Conservation (phyloP, 2,329 filamentous ascomycete species). For the Thielaviopsis musarum region DNA sequence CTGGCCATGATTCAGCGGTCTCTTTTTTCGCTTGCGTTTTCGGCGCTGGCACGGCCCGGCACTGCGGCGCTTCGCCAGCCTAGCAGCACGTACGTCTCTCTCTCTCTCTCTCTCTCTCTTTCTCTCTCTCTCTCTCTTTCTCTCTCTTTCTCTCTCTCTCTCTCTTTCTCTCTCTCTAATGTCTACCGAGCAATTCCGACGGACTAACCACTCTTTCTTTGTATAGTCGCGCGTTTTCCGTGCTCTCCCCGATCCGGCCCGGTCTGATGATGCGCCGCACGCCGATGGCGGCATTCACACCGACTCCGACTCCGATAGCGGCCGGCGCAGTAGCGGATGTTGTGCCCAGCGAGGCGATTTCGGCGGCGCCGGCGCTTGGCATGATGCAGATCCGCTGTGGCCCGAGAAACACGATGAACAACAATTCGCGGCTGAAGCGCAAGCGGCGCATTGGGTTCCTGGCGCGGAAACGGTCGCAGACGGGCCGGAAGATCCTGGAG, state of each 20-base stretch:
- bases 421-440: constrained; percentile 36
- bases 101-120: not conserved
- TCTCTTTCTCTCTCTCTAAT: too few relatives aligned
- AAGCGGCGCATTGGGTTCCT: constrained; percentile 44
- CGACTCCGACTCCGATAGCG: constrained; percentile 3
- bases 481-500: constrained; percentile 34
- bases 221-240: constrained; percentile 6
- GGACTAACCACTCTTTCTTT: too few relatives aligned
- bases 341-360: constrained; percentile 29
- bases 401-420: constrained; percentile 40
- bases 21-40: constrained; percentile 3
- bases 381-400: constrained; percentile 38
- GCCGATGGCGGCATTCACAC: constrained; percentile 7
- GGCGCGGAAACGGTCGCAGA: constrained; percentile 30
- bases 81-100: constrained; percentile 5
- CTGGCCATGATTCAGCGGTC: constrained; percentile 6
- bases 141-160: not conserved
- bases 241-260: constrained; percentile 8
- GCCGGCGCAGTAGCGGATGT: constrained; percentile 23
- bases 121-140: not conserved
- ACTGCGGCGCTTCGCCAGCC: constrained; percentile 4
- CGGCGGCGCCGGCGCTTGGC: constrained; percentile 35
- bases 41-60: constrained; percentile 1
- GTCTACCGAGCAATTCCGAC: too few relatives aligned
- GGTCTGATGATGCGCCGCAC: constrained; percentile 5